Conservation (phyloP, 2,329 filamentous ascomycete species). For the Ramularia collo-cygni region DNA sequence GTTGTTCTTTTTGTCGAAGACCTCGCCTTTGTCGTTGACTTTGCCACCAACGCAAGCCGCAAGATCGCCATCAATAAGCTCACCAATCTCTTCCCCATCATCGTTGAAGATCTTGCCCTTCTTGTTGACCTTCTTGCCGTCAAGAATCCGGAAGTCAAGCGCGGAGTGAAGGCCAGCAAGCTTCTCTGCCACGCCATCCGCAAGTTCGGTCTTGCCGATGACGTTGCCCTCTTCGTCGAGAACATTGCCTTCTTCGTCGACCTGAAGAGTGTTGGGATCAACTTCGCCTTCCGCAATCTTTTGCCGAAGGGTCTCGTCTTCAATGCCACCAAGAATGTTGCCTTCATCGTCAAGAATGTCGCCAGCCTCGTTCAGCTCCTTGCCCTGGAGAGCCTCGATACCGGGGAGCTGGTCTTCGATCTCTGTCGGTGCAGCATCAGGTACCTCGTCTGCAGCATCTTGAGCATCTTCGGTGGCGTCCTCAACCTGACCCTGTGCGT, state of each 20-base stretch:
- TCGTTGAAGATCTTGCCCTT: constrained; percentile 48
- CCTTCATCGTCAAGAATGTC: constrained; percentile 44
- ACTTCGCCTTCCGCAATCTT: constrained; percentile 33
- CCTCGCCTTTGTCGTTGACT: constrained; percentile 45
- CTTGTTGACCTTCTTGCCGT: constrained; percentile 52
- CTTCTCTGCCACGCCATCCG: constrained; percentile 43
- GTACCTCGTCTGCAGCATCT: constrained; percentile 25
- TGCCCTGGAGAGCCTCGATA: constrained; percentile 46
- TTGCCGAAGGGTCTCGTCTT: constrained; percentile 37
- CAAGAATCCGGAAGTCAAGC: constrained; percentile 40
- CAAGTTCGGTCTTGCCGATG: constrained; percentile 45
- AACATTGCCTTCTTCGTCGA: constrained; percentile 47
- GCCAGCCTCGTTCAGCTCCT: constrained; percentile 44
- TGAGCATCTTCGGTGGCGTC: constrained; percentile 26
- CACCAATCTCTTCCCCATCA: constrained; percentile 46
- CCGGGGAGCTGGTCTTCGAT: constrained; percentile 46
- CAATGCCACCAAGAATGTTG: constrained; percentile 44
- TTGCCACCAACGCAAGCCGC: constrained; percentile 41
- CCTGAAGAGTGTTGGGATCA: constrained; percentile 42
- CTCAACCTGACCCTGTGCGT: constrained; percentile 29
- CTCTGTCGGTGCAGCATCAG: constrained; percentile 24
- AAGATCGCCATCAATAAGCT: constrained; percentile 42
- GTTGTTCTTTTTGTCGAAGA: constrained; percentile 45
- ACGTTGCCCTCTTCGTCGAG: constrained; percentile 46
- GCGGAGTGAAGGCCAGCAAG: constrained; percentile 35